These are phyloP conservation scores for Lycium barbarum DNA, from an alignment of 257 asterid species.

Conservation along the genomic window DNA sequence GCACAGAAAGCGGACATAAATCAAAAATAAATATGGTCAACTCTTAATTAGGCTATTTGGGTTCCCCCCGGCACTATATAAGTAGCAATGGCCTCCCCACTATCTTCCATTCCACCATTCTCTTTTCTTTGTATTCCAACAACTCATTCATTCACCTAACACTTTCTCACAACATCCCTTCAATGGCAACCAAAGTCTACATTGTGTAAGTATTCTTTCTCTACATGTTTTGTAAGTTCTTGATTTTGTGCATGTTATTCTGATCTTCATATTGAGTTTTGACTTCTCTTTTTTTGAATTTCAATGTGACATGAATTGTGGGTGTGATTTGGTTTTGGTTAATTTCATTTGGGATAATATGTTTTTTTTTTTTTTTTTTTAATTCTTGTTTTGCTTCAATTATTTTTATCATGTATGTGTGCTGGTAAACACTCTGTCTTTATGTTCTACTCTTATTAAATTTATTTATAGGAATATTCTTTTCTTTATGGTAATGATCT, in stretches of 20 bases:
- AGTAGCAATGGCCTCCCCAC: constrained; percentile 30
- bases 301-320: not conserved
- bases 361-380: not conserved
- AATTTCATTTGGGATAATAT: not conserved
- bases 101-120: constrained; percentile 19
- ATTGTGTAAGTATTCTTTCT: constrained; percentile 52
- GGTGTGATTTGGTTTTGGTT: not conserved
- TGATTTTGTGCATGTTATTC: not conserved
- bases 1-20: not conserved
- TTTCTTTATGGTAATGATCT: not conserved
- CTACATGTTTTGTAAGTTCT: not conserved
- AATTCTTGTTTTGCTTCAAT: not conserved
- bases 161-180: constrained; percentile 6
- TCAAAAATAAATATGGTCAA: constrained; percentile 38
- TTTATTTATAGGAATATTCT: not conserved
- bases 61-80: constrained; percentile 36
- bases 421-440: not conserved
- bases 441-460: not conserved
- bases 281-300: constrained; percentile 20
- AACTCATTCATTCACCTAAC: constrained; percentile 37
- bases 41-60: constrained; percentile 27
- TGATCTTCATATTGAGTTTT: not conserved
- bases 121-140: constrained; percentile 12
- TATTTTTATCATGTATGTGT: not conserved
- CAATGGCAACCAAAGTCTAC: constrained; percentile 69